These are phyloP conservation scores for Trichoderma gracile DNA, from an alignment of 2,329 filamentous ascomycete genomes.

Conservation along the genomic window DNA sequence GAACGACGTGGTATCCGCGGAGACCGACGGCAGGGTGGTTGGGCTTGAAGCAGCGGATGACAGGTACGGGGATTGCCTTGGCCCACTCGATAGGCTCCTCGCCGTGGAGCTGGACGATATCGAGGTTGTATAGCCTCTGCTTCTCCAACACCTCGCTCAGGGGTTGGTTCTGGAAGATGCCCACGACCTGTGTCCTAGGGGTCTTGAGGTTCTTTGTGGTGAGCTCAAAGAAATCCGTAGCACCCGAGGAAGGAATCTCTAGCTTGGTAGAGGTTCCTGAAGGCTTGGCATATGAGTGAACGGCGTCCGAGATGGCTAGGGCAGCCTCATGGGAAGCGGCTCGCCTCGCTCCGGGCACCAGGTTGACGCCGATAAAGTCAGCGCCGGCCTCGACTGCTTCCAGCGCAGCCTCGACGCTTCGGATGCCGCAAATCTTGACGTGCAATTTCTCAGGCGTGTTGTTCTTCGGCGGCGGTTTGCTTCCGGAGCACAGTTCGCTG, in stretches of 20 bases:
- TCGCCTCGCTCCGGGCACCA: constrained; percentile 79
- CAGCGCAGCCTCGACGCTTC: constrained; percentile 75
- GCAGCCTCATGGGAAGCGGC: constrained; percentile 78
- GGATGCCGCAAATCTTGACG: constrained; percentile 94
- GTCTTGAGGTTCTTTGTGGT: constrained; percentile 51
- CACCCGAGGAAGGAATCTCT: constrained; percentile 36
- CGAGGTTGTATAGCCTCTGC: constrained; percentile 73
- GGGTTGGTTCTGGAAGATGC: constrained; percentile 91
- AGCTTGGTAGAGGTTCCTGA: constrained; percentile 38
- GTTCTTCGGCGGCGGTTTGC: constrained; percentile 38
- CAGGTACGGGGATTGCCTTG: constrained; percentile 82
- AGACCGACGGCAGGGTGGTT: constrained; percentile 68
- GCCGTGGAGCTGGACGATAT: constrained; percentile 91
- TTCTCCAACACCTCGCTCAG: constrained; percentile 78
- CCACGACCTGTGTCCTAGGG: constrained; percentile 74
- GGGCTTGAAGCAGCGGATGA: constrained; percentile 82
- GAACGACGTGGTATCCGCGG: constrained; percentile 79
- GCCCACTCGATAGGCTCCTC: constrained; percentile 93
- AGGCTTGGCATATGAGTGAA: constrained; percentile 66
- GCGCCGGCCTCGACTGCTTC: constrained; percentile 83
- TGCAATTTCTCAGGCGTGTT: constrained; percentile 53
- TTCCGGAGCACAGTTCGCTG: constrained; percentile 71
- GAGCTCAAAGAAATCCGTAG: constrained; percentile 71
- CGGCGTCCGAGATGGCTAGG: constrained; percentile 73
- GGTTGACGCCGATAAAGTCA: constrained; percentile 89